Base-by-base conservation (phyloP, 2,329 filamentous ascomycete genomes). In the Rachicladosporium sp. region DNA sequence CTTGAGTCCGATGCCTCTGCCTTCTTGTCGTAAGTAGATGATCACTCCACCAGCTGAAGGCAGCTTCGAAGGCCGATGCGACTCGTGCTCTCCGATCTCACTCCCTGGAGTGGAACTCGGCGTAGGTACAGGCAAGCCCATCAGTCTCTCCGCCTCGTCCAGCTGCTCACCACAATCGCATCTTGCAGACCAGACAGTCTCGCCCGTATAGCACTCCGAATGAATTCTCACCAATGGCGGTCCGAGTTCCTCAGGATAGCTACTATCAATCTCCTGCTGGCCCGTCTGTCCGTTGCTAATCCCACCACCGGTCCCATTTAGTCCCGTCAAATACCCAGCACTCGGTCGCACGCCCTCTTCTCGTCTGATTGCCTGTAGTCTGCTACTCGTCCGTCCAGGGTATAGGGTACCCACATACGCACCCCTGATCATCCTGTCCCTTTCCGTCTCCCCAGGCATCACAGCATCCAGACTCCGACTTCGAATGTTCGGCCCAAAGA, bases 161-260 rank as follows among this genome's bases (percentile, higher is more conserved):
- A 98, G 73, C 60, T 98, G 91, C 64, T 98, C 91, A 41, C 91
- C 91, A 60, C 91, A 98, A 64, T 98, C 91, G 65, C 91, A 98
- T 21, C 91, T 79, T 29, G 91, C 89, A 6, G 88, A 95, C 91
- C 91, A 96, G 1, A 93, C 91, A 1, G 91, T 98, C 68, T 98
- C 91, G 43, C 91, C 91, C 0, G 91, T 98, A 62, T 98, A 98
- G 65, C 91, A 98, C 63, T 98, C 91, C 3, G 85, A 93, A 61
- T 98, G 91, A 56, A 98, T 98, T 42, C 91, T 76, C 35, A 98
- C 89, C 31, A 98, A 68, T 0, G 91, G 85, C 1, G 81, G 62
- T 9, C 61, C 57, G 2, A 56, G 50, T 4, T 58, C 54, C 1
- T 53, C 45, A 6, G 56, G 48, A 11, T 51, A 50, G 31, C 52